Percentiles rank a stretch among this genome's conserved stretches.
phyloP scores from a whole-genome alignment of 352 stramenopile species.

The Globisporangium lucens region DNA sequence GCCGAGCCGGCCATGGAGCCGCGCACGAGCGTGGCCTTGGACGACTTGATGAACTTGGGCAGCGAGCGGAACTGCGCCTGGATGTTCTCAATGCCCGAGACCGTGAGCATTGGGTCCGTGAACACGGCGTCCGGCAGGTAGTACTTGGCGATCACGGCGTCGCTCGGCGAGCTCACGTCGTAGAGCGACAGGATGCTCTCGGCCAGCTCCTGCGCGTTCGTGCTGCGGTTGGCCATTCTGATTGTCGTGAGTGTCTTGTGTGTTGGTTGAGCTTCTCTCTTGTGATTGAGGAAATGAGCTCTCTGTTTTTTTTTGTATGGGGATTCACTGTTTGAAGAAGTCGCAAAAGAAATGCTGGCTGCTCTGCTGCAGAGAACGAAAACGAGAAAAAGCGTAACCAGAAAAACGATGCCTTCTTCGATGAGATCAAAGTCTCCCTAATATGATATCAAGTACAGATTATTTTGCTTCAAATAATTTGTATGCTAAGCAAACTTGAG shows the following conservation, averaged over 20 bases:
- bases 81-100: slow-evolving; percentile 76
- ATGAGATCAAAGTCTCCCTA: neutral
- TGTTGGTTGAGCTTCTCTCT: neutral
- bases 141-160: slow-evolving; percentile 76
- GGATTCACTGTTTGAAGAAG: slow-evolving; percentile 5
- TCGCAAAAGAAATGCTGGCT: neutral
- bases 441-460: neutral
- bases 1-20: slow-evolving; percentile 77
- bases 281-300: neutral
- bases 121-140: slow-evolving; percentile 78
- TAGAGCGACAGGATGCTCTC: slow-evolving; percentile 84
- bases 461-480: no score
- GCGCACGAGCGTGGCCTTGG: slow-evolving; percentile 75
- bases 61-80: slow-evolving; percentile 82
- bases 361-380: neutral
- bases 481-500: neutral
- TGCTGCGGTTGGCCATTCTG: slow-evolving; percentile 58
- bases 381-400: neutral
- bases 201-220: slow-evolving; percentile 70
- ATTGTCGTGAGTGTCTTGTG: neutral
- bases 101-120: slow-evolving; percentile 73
- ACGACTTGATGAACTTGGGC: slow-evolving; percentile 72
- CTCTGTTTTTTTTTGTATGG: neutral
- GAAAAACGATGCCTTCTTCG: neutral
- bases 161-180: slow-evolving; percentile 60